Conservation (phyloP, 163 green algal genomes). For the Chloroidium sp. region DNA sequence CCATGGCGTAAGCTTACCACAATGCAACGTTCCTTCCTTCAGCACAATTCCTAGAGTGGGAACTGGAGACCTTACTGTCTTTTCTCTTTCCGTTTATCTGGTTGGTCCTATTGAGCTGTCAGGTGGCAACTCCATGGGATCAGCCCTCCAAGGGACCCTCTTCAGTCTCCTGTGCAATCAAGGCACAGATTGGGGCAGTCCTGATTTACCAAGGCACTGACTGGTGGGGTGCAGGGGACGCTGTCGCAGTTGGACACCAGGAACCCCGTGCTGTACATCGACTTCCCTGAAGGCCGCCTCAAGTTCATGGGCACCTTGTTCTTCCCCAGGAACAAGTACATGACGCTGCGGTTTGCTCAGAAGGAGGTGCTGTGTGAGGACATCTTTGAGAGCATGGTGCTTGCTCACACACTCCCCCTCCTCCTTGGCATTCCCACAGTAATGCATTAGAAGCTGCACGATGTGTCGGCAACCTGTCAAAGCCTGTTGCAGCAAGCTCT, state of each 20-base stretch:
- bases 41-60: too few relatives aligned
- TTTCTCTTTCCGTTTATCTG: not conserved
- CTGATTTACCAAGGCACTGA: not conserved
- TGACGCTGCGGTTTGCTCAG: conserved; percentile 49
- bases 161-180: not conserved
- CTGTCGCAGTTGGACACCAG: conserved; percentile 70
- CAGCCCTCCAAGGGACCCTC: not conserved
- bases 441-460: too few relatives aligned
- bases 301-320: conserved; percentile 74
- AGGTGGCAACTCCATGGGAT: not conserved
- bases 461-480: not conserved
- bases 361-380: conserved; percentile 73
- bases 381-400: conserved; percentile 79
- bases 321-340: conserved; percentile 75
- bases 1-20: too few relatives aligned
- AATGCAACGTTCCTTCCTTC: too few relatives aligned
- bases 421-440: not conserved
- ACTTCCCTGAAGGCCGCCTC: conserved; percentile 67
- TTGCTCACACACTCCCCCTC: not conserved
- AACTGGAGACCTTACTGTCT: not conserved
- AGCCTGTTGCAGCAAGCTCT: not conserved
- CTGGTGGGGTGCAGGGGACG: conserved; percentile 38
- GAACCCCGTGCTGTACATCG: conserved; percentile 80
- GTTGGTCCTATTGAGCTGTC: not conserved
- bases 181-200: not conserved